A percentile compares a stretch with the other conserved stretches of the same genome.
phyloP scores from a whole-genome alignment of 441 rosid genomes.

The Croton laevigatus region DNA sequence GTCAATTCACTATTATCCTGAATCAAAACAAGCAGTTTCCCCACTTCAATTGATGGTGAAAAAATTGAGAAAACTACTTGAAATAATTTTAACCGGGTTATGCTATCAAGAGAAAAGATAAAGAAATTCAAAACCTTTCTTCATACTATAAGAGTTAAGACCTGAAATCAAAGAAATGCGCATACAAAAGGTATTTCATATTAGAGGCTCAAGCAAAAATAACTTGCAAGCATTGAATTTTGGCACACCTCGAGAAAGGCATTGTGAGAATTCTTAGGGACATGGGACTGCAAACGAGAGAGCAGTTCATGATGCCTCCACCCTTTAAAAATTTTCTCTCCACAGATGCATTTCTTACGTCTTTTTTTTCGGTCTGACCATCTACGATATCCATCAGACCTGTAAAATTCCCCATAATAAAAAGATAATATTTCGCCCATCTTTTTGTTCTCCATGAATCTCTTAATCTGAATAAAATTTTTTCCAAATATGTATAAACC shows the following conservation, averaged over 20 bases:
- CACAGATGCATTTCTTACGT: constrained; percentile 43
- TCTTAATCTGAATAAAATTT: constrained; percentile 47
- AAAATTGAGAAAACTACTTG: not conserved
- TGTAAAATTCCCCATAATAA: constrained; percentile 70
- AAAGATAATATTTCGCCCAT: constrained; percentile 61
- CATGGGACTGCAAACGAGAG: constrained; percentile 51
- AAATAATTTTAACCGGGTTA: not conserved
- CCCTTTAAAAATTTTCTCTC: constrained; percentile 58
- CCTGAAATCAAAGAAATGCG: not conserved
- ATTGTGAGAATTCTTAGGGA: constrained; percentile 37
- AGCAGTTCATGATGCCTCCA: constrained; percentile 70
- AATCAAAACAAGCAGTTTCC: not conserved
- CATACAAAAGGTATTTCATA: not conserved
- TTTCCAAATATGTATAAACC: constrained; percentile 72
- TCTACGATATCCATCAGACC: constrained; percentile 42
- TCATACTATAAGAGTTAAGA: not conserved
- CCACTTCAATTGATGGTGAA: not conserved
- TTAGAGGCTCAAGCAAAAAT: not conserved
- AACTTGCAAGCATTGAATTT: constrained; percentile 9
- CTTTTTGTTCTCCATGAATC: constrained; percentile 50
- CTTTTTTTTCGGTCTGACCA: constrained; percentile 61
- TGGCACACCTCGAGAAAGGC: constrained; percentile 42
- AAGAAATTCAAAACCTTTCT: not conserved
- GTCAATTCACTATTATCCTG: too few species aligned
- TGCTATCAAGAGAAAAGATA: not conserved